Percentiles rank a stretch among this genome's conserved stretches.
Conservation (phyloP, 2,329 filamentous ascomycete genomes). For the Lanzia echinophila region DNA sequence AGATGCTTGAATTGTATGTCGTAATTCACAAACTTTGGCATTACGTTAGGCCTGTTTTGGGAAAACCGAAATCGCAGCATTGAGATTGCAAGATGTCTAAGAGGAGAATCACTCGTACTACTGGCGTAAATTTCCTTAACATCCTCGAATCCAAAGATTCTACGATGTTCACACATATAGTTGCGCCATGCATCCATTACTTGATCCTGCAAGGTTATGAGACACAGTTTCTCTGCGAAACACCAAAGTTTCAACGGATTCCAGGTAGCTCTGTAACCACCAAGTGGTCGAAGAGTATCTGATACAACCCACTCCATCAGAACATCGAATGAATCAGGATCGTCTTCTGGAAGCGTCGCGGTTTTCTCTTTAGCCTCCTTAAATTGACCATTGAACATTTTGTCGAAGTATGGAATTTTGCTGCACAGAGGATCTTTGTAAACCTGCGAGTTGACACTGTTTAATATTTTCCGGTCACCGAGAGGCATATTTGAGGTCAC, state of each 20-base stretch:
- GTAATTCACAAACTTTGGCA: too few relatives aligned
- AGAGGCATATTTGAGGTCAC: too few relatives aligned
- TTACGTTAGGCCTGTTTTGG: too few relatives aligned
- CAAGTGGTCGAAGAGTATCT: not conserved
- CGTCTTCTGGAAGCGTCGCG: slow-evolving; percentile 11
- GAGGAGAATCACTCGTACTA: too few relatives aligned
- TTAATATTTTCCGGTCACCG: too few relatives aligned
- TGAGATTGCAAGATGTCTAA: too few relatives aligned
- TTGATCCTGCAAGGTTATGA: not conserved
- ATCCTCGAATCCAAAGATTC: too few relatives aligned
- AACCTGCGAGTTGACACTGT: too few relatives aligned
- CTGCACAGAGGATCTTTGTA: not conserved
- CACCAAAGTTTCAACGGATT: not conserved
- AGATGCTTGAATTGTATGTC: too few relatives aligned
- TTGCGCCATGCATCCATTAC: not conserved
- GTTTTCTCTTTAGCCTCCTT: slow-evolving; percentile 1
- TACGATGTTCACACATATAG: too few relatives aligned
- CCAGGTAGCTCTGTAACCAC: not conserved
- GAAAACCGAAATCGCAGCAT: too few relatives aligned
- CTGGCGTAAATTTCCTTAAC: too few relatives aligned
- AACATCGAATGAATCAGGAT: slow-evolving; percentile 7
- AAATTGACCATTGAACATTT: slow-evolving; percentile 13
- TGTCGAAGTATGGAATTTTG: slow-evolving; percentile 15
- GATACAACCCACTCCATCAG: slow-evolving; percentile 12
- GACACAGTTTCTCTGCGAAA: slow-evolving; percentile 1